Conservation (phyloP, 208 protist genomes). For the Sergeia podlipaevii region DNA sequence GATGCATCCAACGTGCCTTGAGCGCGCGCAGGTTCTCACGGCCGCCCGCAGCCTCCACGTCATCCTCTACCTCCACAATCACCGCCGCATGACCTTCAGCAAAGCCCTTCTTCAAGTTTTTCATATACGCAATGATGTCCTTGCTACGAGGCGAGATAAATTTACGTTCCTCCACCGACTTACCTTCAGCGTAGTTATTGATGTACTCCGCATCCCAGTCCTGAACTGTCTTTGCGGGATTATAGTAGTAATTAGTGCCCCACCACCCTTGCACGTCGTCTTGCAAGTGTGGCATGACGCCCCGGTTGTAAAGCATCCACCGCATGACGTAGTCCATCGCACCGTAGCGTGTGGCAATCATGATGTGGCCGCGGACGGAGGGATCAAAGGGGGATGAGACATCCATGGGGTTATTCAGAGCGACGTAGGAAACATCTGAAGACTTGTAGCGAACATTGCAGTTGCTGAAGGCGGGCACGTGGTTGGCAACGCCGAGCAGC, state of each 20-base stretch:
- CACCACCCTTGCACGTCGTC: constrained; percentile 23
- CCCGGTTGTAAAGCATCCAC: constrained; percentile 40
- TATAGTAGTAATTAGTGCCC: constrained; percentile 33
- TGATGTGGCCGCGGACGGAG: constrained; percentile 21
- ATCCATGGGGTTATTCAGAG: constrained; percentile 35
- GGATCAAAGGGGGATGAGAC: constrained; percentile 26
- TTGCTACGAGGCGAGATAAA: constrained; percentile 32
- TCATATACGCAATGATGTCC: constrained; percentile 40
- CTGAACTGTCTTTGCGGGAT: constrained; percentile 23
- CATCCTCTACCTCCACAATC: constrained; percentile 51
- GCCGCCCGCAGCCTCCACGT: constrained; percentile 36
- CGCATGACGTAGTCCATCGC: constrained; percentile 44
- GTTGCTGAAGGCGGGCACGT: constrained; percentile 66
- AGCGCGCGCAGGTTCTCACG: constrained; percentile 26
- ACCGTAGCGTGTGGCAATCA: constrained; percentile 32
- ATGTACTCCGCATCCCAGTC: constrained; percentile 36
- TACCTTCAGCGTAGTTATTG: constrained; percentile 30
- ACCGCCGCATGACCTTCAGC: constrained; percentile 42
- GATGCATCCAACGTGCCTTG: constrained; percentile 30
- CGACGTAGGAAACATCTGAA: constrained; percentile 23
- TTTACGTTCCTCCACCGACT: constrained; percentile 29
- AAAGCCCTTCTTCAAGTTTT: constrained; percentile 2
- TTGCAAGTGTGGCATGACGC: constrained; percentile 20
- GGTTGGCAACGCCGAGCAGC: constrained; percentile 42
- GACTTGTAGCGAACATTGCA: constrained; percentile 31